Evolutionary conservation across 108 stramenopile species (phyloP).

Genomic region (Aureococcus anophagefferens): DNA sequence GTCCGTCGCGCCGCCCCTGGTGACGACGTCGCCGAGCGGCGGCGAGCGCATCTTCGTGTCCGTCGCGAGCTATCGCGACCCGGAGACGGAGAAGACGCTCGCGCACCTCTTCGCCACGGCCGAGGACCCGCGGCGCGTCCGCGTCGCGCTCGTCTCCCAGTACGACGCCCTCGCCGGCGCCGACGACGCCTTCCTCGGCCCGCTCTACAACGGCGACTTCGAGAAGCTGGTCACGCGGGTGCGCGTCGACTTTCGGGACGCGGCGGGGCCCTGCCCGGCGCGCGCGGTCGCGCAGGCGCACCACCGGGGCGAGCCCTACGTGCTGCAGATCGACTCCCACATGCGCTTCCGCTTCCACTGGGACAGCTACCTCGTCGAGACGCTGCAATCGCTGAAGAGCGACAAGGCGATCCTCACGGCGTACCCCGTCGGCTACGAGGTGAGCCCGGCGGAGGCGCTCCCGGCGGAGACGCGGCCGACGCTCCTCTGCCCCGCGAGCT

Average conservation of each 20-base stretch:
- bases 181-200: neutral
- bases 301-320: constrained; percentile 62
- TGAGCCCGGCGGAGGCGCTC: constrained; percentile 33
- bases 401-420: constrained; percentile 51
- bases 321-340: constrained; percentile 83
- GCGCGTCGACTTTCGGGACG: constrained; percentile 15
- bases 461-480: constrained; percentile 21
- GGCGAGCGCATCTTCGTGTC: constrained; percentile 68
- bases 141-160: constrained; percentile 62
- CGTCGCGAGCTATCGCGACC: constrained; percentile 69
- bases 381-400: constrained; percentile 11
- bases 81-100: constrained; percentile 61
- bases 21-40: too few relatives aligned
- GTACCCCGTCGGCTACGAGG: constrained; percentile 65
- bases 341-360: constrained; percentile 64
- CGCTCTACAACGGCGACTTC: neutral
- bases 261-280: constrained; percentile 73
- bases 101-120: constrained; percentile 52
- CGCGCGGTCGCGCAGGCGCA: constrained; percentile 51
- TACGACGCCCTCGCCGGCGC: constrained; percentile 6
- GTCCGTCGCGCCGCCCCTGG: neutral
- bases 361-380: constrained; percentile 53
- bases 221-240: neutral
- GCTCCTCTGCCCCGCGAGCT: constrained; percentile 21
- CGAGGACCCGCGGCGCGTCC: constrained; percentile 45